These are phyloP conservation scores for Rhododendron ovatum DNA, from an alignment of 148 eudicot genomes.

Conservation along the genomic window DNA sequence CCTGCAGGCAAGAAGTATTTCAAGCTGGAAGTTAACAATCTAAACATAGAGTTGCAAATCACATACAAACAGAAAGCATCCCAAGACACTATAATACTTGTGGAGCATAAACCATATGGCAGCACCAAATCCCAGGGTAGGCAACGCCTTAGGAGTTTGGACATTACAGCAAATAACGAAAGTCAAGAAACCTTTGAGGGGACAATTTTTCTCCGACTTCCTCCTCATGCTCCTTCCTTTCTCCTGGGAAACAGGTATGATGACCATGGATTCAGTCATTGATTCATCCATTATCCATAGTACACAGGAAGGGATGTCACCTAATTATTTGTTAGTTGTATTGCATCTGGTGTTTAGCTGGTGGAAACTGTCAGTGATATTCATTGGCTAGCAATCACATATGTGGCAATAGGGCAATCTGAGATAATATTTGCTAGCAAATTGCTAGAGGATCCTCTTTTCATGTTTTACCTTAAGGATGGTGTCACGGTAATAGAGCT, in stretches of 20 bases:
- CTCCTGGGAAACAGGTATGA: background rate
- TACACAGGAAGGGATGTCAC: background rate
- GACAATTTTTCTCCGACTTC: background rate
- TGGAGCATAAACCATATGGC: background rate
- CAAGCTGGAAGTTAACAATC: conserved; percentile 7
- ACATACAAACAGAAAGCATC: background rate
- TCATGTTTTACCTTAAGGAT: background rate
- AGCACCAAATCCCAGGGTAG: conserved; percentile 1
- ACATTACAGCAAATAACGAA: background rate
- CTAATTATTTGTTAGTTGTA: background rate
- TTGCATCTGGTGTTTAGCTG: background rate
- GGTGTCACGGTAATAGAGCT: background rate
- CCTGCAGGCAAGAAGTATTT: conserved; percentile 45
- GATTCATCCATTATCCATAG: background rate
- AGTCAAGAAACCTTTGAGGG: background rate
- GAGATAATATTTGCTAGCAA: background rate
- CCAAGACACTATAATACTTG: background rate
- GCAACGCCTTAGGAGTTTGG: background rate
- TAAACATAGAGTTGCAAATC: background rate
- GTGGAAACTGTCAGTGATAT: background rate
- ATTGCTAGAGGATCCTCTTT: background rate
- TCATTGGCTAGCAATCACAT: background rate
- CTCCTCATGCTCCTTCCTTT: background rate
- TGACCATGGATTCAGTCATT: background rate
- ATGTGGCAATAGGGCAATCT: background rate